Evolutionary conservation across 345 rosid genomes (phyloP).

Genomic region (thale cress (Arabidopsis thaliana)): DNA sequence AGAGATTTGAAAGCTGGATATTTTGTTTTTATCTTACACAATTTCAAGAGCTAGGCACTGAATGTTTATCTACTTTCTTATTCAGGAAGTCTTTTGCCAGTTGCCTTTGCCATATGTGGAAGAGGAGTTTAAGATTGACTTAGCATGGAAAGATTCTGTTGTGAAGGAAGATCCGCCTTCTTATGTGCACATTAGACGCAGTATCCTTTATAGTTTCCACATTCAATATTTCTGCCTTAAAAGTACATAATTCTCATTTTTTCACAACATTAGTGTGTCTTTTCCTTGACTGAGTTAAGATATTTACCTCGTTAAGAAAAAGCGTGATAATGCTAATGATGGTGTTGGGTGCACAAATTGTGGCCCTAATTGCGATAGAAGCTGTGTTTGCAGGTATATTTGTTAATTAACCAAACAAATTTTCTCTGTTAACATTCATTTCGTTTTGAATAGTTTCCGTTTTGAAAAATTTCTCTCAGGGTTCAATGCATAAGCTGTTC

Average conservation of each 20-base stretch:
- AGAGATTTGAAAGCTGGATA: slow-evolving; percentile 20
- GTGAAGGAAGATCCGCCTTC: slow-evolving; percentile 76
- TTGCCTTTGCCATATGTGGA: slow-evolving; percentile 81
- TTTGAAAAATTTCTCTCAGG: slow-evolving; percentile 47
- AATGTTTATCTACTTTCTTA: slow-evolving; percentile 11
- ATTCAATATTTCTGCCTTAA: background rate
- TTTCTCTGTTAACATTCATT: slow-evolving; percentile 2
- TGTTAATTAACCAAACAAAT: slow-evolving; percentile 9
- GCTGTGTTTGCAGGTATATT: slow-evolving; percentile 89
- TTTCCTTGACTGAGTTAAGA: slow-evolving; percentile 68
- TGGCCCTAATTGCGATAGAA: slow-evolving; percentile 68
- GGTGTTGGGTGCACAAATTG: slow-evolving; percentile 90
- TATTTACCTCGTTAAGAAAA: slow-evolving; percentile 84
- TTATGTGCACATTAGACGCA: slow-evolving; percentile 87
- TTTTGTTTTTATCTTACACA: slow-evolving; percentile 15
- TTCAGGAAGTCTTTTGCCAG: slow-evolving; percentile 74
- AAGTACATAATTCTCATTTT: background rate
- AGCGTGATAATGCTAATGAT: slow-evolving; percentile 66
- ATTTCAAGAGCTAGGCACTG: slow-evolving; percentile 4
- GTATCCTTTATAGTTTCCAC: slow-evolving; percentile 65
- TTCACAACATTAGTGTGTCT: slow-evolving; percentile 10
- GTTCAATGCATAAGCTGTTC: slow-evolving; percentile 95
- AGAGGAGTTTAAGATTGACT: slow-evolving; percentile 87
- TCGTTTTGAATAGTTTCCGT: background rate
- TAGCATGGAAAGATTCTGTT: slow-evolving; percentile 60